Evolutionary conservation across 208 protist genomes (phyloP), one percentile per base, ranked within the genome.

Genomic region (Trypanosoma avium): DNA sequence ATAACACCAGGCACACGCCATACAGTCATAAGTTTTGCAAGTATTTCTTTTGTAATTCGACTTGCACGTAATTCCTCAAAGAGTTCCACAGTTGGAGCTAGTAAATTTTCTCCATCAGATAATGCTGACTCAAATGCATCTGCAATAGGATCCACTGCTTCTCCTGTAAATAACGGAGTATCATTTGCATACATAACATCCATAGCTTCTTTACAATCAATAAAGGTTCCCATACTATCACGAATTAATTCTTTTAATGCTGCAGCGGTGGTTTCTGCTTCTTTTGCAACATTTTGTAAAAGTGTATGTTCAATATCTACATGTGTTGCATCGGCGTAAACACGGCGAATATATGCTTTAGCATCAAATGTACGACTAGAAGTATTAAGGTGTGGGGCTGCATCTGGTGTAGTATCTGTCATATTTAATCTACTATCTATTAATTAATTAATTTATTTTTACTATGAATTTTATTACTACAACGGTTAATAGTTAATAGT

Each of bases 121-220:
- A 73, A 42, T 1, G 76, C 73, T 17, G 63, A 61, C 32, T 86
- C 61, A 45, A 96, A 91, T 0, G 62, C 76, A 17, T 69, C 59
- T 15, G 67, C 77, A 61, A 94, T 82, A 59, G 60, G 72, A 6
- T 86, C 75, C 10, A 96, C 70, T 10, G 90, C 90, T 50, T 92
- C 90, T 13, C 86, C 90, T 9, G 79, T 86, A 60, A 96, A 96
- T 54, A 93, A 80, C 9, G 61, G 56, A n/a, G 58, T 64, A 61
- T 96, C 87, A 17, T 73, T 82, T 54, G 59, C 70, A 69, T 80
- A 90, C 42, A 96, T 83, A 21, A 70, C 45, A 58, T 86, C 76
- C 79, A 96, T 90, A 21, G 87, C 81, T 62, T 92, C 86, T 50
- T 89, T 91, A 30, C 74, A 88, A 35, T 80, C 75, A 59, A 96